Percentiles rank a stretch among this genome's conserved stretches.
These are phyloP conservation scores for Pharus latifolius DNA, from an alignment of 176 grass and related monocot species.

Conservation along the genomic window DNA sequence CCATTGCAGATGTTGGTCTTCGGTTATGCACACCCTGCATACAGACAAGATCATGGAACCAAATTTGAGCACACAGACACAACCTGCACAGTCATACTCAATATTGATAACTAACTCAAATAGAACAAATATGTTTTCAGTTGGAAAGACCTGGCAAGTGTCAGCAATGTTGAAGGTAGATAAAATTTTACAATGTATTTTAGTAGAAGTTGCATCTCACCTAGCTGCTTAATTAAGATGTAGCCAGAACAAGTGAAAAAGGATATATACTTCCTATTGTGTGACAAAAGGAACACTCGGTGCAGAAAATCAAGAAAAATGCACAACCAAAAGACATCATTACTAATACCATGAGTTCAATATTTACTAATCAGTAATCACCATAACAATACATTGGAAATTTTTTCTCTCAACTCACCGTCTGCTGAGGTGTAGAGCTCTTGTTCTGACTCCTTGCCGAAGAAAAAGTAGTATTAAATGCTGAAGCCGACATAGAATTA, in stretches of 20 bases:
- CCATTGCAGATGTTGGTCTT: slow-evolving; percentile 46
- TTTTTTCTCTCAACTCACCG: slow-evolving; percentile 28
- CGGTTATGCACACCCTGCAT: slow-evolving; percentile 23
- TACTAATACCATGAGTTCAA: no score
- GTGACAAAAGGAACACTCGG: no score
- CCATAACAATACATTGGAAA: neutral
- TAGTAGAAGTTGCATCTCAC: neutral
- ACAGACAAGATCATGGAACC: slow-evolving; percentile 1
- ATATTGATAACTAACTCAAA: neutral
- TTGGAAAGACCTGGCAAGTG: neutral
- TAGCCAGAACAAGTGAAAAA: neutral
- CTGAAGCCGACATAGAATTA: slow-evolving; percentile 29
- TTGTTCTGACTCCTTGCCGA: slow-evolving; percentile 59
- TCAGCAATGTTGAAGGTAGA: neutral
- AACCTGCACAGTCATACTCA: neutral
- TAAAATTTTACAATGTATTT: neutral
- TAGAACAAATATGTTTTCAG: neutral
- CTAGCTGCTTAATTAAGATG: neutral
- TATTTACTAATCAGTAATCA: no score
- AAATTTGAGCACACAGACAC: neutral
- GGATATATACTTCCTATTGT: neutral
- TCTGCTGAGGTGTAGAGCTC: slow-evolving; percentile 25
- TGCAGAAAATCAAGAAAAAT: neutral
- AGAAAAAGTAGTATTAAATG: slow-evolving; percentile 27
- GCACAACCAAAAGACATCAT: neutral